Evolutionary conservation across 139 green algal species (phyloP), one percentile per base, ranked within the genome.

Genomic region (Tetradesmus lagerheimii): DNA sequence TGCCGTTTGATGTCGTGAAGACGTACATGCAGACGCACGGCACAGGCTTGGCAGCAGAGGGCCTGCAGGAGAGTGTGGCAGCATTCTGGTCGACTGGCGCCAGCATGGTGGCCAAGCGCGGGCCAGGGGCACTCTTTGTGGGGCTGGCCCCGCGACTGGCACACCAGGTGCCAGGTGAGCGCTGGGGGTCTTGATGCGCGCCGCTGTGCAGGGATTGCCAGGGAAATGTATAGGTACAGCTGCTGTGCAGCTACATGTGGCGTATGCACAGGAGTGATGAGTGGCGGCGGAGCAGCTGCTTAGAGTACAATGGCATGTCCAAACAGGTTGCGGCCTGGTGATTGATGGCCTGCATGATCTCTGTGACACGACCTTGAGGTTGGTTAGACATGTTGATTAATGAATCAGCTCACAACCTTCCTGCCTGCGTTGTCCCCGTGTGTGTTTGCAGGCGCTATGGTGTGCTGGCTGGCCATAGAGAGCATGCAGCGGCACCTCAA

Each of bases 1-100:
- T 97, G 94, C 96, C 96, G 12, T 95, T 93, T 78, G 96, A 98
- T 91, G 90, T 92, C 14, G 89, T 97, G 25, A 97, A 96, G 89
- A 97, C 94, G 0, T 93, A 93, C 84, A 95, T 97, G 89, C 94
- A 95, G 93, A 87, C 87, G 67, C 39, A 91, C 12, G 38, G 57
- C 16, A 37, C 38, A 62, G 86, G 29, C 12, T 45, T 64, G 77
- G 45, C 76, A 37, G 71, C 64, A 31, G 67, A 74, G 18, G 71
- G 85, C 20, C 45, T 84, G 4, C 14, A 1, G 35, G 41, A 35
- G 12, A 53, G 64, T 62, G 74, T 37, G 31, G 85, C 31, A 35
- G 71, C 71, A 27, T 89, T 83, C 43, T 89, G 71, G 15, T 6
- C 23, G 2, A 97, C 91, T 1, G 95, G 90, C 23, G 62, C 20